Evolutionary conservation across 345 rosid genomes (phyloP), one percentile per base, ranked within the genome.

Genomic region (Clausena lansium): DNA sequence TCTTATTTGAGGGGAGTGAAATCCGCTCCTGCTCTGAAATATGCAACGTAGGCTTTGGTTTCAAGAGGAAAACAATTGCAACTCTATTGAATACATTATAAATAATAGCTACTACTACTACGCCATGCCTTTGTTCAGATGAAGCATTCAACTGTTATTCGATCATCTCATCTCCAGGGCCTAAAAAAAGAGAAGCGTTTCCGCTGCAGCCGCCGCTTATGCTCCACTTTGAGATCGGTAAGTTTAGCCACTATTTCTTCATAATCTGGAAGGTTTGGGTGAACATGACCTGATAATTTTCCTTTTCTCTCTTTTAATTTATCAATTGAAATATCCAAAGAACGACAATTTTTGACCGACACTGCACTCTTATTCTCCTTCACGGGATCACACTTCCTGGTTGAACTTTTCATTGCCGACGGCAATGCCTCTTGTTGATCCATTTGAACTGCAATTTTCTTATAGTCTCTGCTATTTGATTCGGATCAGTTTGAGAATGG

Each of bases 231-330:
- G 39, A 78, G 14, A 20, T 75, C 50, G 35, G 30, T 15, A 45
- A 74, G 73, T 70, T 76, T 57, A 52, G 64, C 67, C 19, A 70
- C 58, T 28, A 74, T 61, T 55, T 62, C 76, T n/a, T 82, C 79
- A 57, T 70, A 70, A 27, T 64, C 75, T 11, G 77, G 79, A 62
- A 78, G 84, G 64, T 71, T 78, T 9, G 81, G 79, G 7, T 82
- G 79, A 57, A 70, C 84, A 75, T 75, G 75, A 36, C 64, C 25
- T n/a, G 83, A 80, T 15, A 52, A 52, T 19, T 52, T 52, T 17
- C 22, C 57, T 17, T 52, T 52, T 17, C 13, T 45, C 50, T 52
- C 22, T 5, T 52, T 52, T 17, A 17, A 52, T 52, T 52, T 52
- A 52, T 52, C 22, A 52, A 9, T 35, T 27, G 64, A 60, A 25